Evolutionary conservation across 78 protist species (phyloP).

Genomic region (Speleostelium caveatum): DNA sequence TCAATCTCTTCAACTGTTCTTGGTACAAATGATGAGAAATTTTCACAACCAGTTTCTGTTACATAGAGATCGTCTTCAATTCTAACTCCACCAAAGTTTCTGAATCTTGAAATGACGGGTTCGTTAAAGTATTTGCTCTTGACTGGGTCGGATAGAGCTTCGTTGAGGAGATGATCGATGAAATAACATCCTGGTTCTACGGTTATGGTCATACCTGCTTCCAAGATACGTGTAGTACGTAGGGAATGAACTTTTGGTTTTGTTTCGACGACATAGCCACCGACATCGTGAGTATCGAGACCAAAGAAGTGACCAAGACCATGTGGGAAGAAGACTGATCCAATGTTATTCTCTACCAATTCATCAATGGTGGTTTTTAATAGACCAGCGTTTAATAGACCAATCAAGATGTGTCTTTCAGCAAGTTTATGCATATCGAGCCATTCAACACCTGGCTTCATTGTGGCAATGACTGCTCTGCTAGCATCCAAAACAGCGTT

Average conservation of each 20-base stretch:
- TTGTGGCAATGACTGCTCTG: slow-evolving; percentile 39
- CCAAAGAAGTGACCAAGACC: slow-evolving; percentile 97
- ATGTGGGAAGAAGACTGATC: slow-evolving; percentile 92
- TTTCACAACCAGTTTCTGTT: slow-evolving; percentile 87
- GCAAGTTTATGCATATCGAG: slow-evolving; percentile 88
- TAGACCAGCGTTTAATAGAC: slow-evolving; percentile 74
- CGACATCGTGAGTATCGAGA: slow-evolving; percentile 96
- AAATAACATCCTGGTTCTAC: slow-evolving; percentile 98
- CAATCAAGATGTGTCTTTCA: slow-evolving; percentile 55
- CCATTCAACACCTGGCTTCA: slow-evolving; percentile 91
- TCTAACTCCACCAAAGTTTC: slow-evolving; percentile 94
- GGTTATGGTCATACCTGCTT: slow-evolving; percentile 90
- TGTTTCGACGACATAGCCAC: slow-evolving; percentile 87
- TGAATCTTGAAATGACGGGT: slow-evolving; percentile 48
- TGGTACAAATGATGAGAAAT: slow-evolving; percentile 84
- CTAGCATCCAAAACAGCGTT: slow-evolving; percentile 86
- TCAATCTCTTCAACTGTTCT: slow-evolving; percentile 91
- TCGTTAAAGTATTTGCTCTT: slow-evolving; percentile 60
- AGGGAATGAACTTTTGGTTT: slow-evolving; percentile 60
- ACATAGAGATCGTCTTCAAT: slow-evolving; percentile 95
- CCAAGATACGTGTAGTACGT: slow-evolving; percentile 83
- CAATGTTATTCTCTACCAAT: slow-evolving; percentile 70
- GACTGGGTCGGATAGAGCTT: slow-evolving; percentile 78
- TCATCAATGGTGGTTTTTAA: slow-evolving; percentile 83
- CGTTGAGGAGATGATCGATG: slow-evolving; percentile 78